These are phyloP conservation scores for Naganishia sp. DNA, from an alignment of 1,284 basidiomycete species.

Conservation along the genomic window DNA sequence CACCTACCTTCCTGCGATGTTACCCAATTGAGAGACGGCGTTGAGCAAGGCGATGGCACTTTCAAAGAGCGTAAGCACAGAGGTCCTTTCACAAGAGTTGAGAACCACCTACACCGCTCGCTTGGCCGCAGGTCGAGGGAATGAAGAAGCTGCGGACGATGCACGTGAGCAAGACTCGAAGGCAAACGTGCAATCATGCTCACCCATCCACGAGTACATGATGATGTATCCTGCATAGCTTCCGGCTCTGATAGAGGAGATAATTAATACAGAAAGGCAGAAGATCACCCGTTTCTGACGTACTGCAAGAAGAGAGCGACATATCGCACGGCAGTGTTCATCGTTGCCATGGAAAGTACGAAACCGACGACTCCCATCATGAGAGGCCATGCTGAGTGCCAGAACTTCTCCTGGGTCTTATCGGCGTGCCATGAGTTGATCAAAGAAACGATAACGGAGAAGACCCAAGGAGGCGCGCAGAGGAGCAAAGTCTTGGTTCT, in stretches of 20 bases:
- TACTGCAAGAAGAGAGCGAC: constrained; percentile 50
- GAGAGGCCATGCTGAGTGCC: constrained; percentile 63
- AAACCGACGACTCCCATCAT: constrained; percentile 46
- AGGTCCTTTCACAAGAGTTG: constrained; percentile 15
- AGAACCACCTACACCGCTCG: constrained; percentile 45
- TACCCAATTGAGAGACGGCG: constrained; percentile 54
- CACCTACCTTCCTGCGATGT: constrained; percentile 49
- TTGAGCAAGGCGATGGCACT: constrained; percentile 42
- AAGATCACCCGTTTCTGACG: constrained; percentile 1
- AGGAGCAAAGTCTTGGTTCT: constrained; percentile 60
- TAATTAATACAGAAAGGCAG: neutral
- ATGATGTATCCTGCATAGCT: constrained; percentile 49
- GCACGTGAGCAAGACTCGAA: neutral
- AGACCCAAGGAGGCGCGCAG: constrained; percentile 71
- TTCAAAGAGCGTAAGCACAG: neutral
- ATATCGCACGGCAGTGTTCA: constrained; percentile 49
- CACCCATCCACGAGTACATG: constrained; percentile 33
- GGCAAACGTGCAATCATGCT: neutral
- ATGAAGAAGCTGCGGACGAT: constrained; percentile 40
- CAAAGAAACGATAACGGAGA: constrained; percentile 62
- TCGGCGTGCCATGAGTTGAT: constrained; percentile 71
- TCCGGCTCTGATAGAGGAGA: constrained; percentile 31
- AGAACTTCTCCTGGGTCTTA: constrained; percentile 56
- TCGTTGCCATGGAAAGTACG: constrained; percentile 47
- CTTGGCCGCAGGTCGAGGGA: constrained; percentile 51